Evolutionary conservation across 768 basidiomycete genomes (phyloP).

Genomic region (Floccularia luteovirens): DNA sequence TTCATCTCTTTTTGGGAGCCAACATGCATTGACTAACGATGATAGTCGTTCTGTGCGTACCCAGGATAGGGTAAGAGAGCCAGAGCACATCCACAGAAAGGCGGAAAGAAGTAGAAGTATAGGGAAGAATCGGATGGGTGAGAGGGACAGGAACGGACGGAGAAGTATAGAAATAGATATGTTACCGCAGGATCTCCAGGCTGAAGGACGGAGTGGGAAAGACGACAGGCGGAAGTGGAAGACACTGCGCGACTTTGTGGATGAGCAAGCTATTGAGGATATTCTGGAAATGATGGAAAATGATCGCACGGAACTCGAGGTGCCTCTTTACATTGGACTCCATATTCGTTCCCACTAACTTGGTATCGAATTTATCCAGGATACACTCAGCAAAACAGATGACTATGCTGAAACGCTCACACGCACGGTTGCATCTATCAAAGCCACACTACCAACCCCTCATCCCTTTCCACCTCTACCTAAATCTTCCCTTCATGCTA

Average conservation of each 20-base stretch:
- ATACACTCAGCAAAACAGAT: constrained; percentile 52
- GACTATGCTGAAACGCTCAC: constrained; percentile 62
- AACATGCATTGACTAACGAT: constrained; percentile 41
- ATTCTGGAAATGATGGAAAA: constrained; percentile 65
- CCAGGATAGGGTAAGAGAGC: too few species aligned
- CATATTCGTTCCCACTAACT: not conserved
- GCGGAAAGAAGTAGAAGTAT: too few species aligned
- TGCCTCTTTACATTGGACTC: constrained; percentile 21
- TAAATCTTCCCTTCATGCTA: too few species aligned
- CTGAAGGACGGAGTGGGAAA: constrained; percentile 13
- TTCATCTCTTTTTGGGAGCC: constrained; percentile 77
- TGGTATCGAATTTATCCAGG: constrained; percentile 28
- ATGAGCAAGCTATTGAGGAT: constrained; percentile 76
- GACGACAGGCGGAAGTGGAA: constrained; percentile 63
- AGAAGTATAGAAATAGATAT: constrained; percentile 10
- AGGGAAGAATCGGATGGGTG: not conserved
- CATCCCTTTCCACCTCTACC: constrained; percentile 9
- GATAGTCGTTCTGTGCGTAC: constrained; percentile 3
- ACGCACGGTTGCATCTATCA: constrained; percentile 48
- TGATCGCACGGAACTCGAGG: constrained; percentile 62
- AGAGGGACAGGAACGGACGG: not conserved
- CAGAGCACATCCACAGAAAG: too few species aligned
- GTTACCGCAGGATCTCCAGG: not conserved
- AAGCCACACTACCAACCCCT: constrained; percentile 35
- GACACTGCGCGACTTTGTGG: constrained; percentile 79